Percentiles rank a stretch among this genome's conserved stretches.
Evolutionary conservation across 345 rosid genomes (phyloP).

Genomic region (Bretschneidera sinensis): DNA sequence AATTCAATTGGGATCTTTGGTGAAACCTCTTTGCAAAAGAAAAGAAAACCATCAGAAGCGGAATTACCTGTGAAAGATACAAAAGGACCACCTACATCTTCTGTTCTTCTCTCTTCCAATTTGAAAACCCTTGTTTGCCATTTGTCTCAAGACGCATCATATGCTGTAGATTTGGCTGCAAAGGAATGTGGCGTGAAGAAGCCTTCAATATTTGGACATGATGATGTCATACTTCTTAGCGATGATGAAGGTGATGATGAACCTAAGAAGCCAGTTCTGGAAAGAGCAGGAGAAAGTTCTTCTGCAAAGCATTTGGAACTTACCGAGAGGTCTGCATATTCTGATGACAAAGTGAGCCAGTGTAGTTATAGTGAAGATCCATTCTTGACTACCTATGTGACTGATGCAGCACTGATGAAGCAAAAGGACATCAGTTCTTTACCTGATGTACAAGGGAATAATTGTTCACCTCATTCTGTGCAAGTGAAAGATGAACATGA

Average conservation of each 20-base stretch:
- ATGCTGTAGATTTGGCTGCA: conserved; percentile 19
- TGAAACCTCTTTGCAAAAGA: conserved; percentile 21
- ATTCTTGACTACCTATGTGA: conserved; percentile 15
- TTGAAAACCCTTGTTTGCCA: conserved; percentile 29
- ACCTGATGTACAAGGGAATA: conserved; percentile 29
- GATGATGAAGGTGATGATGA: conserved; percentile 75
- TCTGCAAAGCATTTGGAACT: conserved; percentile 15
- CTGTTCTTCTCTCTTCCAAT: conserved; percentile 24
- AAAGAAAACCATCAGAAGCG: conserved; percentile 29
- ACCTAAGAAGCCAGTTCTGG: conserved; percentile 35
- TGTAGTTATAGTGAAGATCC: conserved; percentile 19
- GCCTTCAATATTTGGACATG: conserved; percentile 25
- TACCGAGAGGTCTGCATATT: conserved; percentile 29
- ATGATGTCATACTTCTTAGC: conserved; percentile 60
- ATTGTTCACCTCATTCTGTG: conserved; percentile 25
- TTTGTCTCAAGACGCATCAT: conserved; percentile 30
- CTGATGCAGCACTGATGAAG: conserved; percentile 20
- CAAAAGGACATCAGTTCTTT: conserved; percentile 27
- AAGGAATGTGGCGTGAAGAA: conserved; percentile 32
- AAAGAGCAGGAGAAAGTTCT: conserved; percentile 26
- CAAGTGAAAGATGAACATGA: conserved; percentile 26
- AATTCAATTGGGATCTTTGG: conserved; percentile 19
- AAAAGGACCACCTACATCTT: conserved; percentile 21
- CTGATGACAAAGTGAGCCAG: conserved; percentile 23
- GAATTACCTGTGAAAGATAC: conserved; percentile 24